Conservation (phyloP, 352 stramenopile species). For the Phytopythium aichiense region DNA sequence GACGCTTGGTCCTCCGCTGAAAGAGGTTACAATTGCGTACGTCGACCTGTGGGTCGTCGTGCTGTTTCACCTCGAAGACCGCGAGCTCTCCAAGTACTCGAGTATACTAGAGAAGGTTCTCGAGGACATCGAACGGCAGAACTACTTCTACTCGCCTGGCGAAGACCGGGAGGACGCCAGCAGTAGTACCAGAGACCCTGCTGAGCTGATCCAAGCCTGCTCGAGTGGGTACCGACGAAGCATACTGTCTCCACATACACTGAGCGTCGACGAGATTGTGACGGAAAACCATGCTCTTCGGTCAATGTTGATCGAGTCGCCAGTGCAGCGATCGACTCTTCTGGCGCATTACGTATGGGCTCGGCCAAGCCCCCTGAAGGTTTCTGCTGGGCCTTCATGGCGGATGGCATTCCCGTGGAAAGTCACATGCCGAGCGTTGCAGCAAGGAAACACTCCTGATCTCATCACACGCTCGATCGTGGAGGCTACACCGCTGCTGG, state of each 20-base stretch:
- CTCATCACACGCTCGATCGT: constrained; percentile 25
- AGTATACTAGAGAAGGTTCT: constrained; percentile 34
- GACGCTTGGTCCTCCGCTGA: constrained; percentile 24
- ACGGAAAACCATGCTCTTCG: constrained; percentile 7
- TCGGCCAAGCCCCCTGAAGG: constrained; percentile 22
- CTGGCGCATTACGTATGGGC: constrained; percentile 49
- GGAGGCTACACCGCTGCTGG: constrained; percentile 34
- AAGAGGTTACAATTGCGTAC: constrained; percentile 23
- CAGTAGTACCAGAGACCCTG: background rate
- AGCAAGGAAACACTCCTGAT: constrained; percentile 25
- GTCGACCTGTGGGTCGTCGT: constrained; percentile 43
- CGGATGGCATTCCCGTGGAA: constrained; percentile 39
- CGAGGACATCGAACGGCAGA: constrained; percentile 30
- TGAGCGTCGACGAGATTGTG: constrained; percentile 21
- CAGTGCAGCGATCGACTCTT: constrained; percentile 15
- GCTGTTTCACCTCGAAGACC: constrained; percentile 42
- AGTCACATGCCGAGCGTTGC: constrained; percentile 24
- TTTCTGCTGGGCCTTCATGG: constrained; percentile 32
- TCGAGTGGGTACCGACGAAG: background rate
- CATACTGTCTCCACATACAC: background rate
- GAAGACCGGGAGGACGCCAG: background rate
- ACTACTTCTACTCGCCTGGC: constrained; percentile 8
- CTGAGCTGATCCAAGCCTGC: constrained; percentile 1
- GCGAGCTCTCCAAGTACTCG: constrained; percentile 42
- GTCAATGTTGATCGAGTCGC: background rate